These are phyloP conservation scores for Mucor indicus DNA, from an alignment of 371 early-diverging fungal genomes.

Conservation along the genomic window DNA sequence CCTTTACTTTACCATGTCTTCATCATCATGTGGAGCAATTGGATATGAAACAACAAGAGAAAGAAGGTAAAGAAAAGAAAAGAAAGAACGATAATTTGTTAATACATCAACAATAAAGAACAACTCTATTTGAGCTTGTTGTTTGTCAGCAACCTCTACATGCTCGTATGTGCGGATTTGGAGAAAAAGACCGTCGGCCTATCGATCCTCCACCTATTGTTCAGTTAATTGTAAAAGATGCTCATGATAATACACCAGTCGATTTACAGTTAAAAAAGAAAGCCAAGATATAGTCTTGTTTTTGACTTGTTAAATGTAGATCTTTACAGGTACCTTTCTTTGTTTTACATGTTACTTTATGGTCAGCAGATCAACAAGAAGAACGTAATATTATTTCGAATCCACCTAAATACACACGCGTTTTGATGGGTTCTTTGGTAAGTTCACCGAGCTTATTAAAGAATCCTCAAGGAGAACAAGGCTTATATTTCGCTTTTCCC, in stretches of 20 bases:
- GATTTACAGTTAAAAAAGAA: slow-evolving; percentile 32
- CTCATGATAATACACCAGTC: slow-evolving; percentile 33
- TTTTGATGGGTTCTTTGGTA: slow-evolving; percentile 77
- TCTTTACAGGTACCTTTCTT: slow-evolving; percentile 59
- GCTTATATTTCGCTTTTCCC: slow-evolving; percentile 89
- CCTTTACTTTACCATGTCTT: too few relatives aligned
- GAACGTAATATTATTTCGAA: slow-evolving; percentile 55
- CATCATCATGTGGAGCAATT: too few relatives aligned
- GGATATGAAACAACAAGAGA: too few relatives aligned
- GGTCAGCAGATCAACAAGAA: slow-evolving; percentile 66
- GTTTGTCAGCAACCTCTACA: slow-evolving; percentile 77
- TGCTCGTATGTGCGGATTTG: slow-evolving; percentile 83
- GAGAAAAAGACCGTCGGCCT: slow-evolving; percentile 73
- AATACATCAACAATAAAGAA: too few relatives aligned
- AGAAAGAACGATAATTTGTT: too few relatives aligned
- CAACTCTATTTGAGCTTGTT: too few relatives aligned
- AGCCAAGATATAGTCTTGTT: neutral
- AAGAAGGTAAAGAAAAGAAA: too few relatives aligned
- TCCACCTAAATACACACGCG: slow-evolving; percentile 63
- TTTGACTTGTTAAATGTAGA: slow-evolving; percentile 18
- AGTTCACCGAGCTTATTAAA: slow-evolving; percentile 75
- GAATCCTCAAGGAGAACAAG: slow-evolving; percentile 68
- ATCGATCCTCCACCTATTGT: slow-evolving; percentile 71
- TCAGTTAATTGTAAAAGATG: slow-evolving; percentile 49
- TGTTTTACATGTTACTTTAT: slow-evolving; percentile 73